A percentile compares a stretch with the other conserved stretches of the same genome.
These are phyloP conservation scores for Aleurites moluccanus DNA, from an alignment of 441 rosid species.

Conservation along the genomic window DNA sequence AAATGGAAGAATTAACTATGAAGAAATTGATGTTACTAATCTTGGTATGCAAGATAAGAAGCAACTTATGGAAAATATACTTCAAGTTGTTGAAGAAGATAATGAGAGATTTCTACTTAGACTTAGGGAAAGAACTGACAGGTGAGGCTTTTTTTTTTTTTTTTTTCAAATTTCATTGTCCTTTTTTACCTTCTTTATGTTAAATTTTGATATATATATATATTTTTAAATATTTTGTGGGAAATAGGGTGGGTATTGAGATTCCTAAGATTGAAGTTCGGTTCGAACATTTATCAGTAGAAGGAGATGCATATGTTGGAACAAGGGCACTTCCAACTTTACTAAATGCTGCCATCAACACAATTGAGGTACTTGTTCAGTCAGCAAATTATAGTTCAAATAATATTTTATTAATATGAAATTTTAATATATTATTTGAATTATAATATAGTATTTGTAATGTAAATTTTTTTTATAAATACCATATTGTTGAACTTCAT, in stretches of 20 bases:
- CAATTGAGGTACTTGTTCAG: slow-evolving; percentile 42
- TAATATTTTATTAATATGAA: neutral
- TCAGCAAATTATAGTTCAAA: neutral
- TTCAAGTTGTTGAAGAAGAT: slow-evolving; percentile 55
- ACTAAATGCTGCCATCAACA: slow-evolving; percentile 41
- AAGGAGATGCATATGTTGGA: slow-evolving; percentile 66
- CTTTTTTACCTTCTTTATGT: neutral
- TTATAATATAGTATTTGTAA: neutral
- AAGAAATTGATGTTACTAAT: slow-evolving; percentile 47
- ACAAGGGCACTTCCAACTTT: slow-evolving; percentile 65
- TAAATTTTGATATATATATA: neutral
- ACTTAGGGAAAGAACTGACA: slow-evolving; percentile 54
- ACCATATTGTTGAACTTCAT: too few species aligned
- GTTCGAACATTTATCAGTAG: slow-evolving; percentile 43
- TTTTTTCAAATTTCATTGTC: too few species aligned
- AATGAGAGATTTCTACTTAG: slow-evolving; percentile 49
- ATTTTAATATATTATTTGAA: neutral
- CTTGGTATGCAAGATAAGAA: slow-evolving; percentile 47
- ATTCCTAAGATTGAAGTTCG: slow-evolving; percentile 57
- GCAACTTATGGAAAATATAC: slow-evolving; percentile 43
- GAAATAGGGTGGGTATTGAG: slow-evolving; percentile 56
- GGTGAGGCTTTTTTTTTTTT: slow-evolving; percentile 21
- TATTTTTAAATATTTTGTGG: neutral
- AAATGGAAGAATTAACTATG: slow-evolving; percentile 41
- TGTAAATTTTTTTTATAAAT: too few species aligned